Conservation (phyloP, 2,329 filamentous ascomycete species). For the Triangularia verruculosa region DNA sequence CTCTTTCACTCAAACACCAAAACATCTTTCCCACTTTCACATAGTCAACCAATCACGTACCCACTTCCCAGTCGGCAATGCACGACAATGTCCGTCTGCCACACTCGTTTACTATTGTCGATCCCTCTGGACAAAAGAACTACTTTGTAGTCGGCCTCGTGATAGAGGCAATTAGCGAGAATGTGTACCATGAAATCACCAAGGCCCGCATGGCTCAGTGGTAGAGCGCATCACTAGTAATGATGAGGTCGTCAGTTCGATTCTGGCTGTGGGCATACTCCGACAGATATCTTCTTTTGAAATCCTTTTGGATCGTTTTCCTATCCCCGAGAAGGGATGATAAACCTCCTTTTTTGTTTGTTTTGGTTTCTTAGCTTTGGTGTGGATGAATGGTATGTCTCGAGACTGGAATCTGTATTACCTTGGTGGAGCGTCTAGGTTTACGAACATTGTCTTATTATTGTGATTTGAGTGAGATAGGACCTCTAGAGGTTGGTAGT, state of each 20-base stretch:
- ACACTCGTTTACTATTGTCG: neutral
- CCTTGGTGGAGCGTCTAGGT: too few species aligned
- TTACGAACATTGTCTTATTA: too few species aligned
- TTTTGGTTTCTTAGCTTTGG: too few species aligned
- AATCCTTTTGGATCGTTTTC: neutral
- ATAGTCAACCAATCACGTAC: neutral
- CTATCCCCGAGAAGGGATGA: neutral
- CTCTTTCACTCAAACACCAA: neutral
- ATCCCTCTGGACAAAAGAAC: neutral
- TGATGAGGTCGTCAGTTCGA: constrained; percentile 13
- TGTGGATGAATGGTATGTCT: too few species aligned
- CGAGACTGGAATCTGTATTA: too few species aligned
- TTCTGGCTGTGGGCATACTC: constrained; percentile 13
- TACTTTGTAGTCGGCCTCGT: neutral
- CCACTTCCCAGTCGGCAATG: too few species aligned
- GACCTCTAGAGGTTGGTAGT: too few species aligned
- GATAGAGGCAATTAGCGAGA: neutral
- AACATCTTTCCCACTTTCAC: neutral
- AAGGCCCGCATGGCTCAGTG: constrained; percentile 12
- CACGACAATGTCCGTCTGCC: neutral
- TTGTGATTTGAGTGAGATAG: too few species aligned
- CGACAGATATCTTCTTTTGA: too few species aligned
- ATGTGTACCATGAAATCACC: neutral
- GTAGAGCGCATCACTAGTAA: constrained; percentile 13
- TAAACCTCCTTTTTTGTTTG: neutral